Base-by-base conservation (phyloP, 345 rosid species). In the Cardamine resedifolia region DNA sequence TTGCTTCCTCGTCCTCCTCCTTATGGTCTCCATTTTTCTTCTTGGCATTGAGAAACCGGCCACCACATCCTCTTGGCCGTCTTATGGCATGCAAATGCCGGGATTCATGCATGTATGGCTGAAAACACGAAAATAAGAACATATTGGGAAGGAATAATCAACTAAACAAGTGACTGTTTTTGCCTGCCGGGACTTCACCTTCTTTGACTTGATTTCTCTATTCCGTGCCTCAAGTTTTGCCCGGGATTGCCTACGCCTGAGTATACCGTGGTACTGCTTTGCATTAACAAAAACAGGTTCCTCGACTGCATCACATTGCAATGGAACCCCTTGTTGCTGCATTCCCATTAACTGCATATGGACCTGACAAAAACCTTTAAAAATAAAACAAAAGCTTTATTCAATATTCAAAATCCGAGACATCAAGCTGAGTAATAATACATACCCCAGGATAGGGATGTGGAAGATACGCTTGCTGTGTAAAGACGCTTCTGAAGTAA, bases 241-340 rank as follows among this genome's bases (percentile, higher is more conserved):
- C 59, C 99, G 90, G 53, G 91, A 87, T 73, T 95, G 96, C 45
- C 99, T 86, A 15, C 99, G 96, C 61, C 99, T 83, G 83, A 95
- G 76, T 80, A 95, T 95, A 41, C 99, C 99, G 57, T 91, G 96
- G 81, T 95, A 95, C 68, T 95, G 99, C 77, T 91, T 91, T 62
- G 99, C 99, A 70, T 91, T 95, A 36, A 95, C 99, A 84, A 91
- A 95, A 41, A 95, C 96, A 59, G 99, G 99, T 63, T 95, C 99
- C 75, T 95, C 99, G 69, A 95, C 83, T 59, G 97, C 86, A 82
- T 88, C 93, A 27, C 97, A 79, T 64, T 91, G 96, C 78, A 95
- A 77, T 57, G 99, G 99, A 77, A 95, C 92, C 47, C 96, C 99
- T 76, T 89, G 93, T 72, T 95, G 99, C 81, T 95, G 99, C 75